Evolutionary conservation across 2,329 filamentous ascomycete genomes (phyloP).

Genomic region (Phoma herbarum): DNA sequence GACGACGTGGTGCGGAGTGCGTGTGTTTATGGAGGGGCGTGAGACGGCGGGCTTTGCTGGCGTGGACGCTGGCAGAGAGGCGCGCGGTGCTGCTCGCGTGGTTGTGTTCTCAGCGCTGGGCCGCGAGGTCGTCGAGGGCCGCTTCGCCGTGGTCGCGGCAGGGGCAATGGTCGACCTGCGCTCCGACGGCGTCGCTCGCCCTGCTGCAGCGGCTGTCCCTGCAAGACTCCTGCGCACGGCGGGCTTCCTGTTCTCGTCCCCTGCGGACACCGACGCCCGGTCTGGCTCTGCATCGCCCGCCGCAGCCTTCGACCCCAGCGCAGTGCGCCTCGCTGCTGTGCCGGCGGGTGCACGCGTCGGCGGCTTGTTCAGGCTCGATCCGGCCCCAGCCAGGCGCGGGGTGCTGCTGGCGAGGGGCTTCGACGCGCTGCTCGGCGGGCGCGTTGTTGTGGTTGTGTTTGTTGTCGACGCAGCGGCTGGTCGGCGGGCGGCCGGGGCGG

Average conservation of each 20-base stretch:
- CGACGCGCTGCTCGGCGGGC: slow-evolving; percentile 37
- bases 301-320: slow-evolving; percentile 31
- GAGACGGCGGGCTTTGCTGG: slow-evolving; percentile 30
- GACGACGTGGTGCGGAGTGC: slow-evolving; percentile 32
- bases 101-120: slow-evolving; percentile 35
- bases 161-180: slow-evolving; percentile 29
- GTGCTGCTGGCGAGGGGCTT: slow-evolving; percentile 36
- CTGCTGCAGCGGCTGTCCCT: slow-evolving; percentile 25
- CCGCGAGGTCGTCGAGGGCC: slow-evolving; percentile 40
- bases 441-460: slow-evolving; percentile 33
- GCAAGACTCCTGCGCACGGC: slow-evolving; percentile 39
- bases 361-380: slow-evolving; percentile 48
- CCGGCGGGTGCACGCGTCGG: slow-evolving; percentile 45
- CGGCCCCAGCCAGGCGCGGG: slow-evolving; percentile 37
- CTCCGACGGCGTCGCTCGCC: slow-evolving; percentile 36
- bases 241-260: slow-evolving; percentile 49
- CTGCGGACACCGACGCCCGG: slow-evolving; percentile 46
- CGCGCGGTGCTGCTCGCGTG: slow-evolving; percentile 39
- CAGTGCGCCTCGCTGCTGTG: slow-evolving; percentile 35
- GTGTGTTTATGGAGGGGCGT: slow-evolving; percentile 35
- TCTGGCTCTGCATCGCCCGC: slow-evolving; percentile 47
- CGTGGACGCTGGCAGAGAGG: slow-evolving; percentile 39
- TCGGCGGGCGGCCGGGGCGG: slow-evolving; percentile 35
- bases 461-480: slow-evolving; percentile 32
- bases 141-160: slow-evolving; percentile 37